Base-by-base conservation (phyloP, 2,329 filamentous ascomycete species). In the Penicillium glabrum region DNA sequence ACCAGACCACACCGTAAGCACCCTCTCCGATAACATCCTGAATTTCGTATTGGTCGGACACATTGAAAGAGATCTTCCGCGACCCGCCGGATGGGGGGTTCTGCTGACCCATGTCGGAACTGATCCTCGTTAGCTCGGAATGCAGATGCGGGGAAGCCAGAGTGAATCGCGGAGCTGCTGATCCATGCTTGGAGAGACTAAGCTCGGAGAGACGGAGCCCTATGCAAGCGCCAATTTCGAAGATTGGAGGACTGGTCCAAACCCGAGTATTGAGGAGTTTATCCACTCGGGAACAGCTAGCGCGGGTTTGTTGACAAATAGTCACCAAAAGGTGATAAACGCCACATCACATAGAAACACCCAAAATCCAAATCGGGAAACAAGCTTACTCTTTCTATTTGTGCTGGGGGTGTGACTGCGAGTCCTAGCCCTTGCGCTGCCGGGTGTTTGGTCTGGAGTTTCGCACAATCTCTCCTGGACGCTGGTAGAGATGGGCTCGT, bases 21-120 rank as follows among this genome's bases (percentile, higher is more conserved):
- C 95, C 95, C 79, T 99, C 95, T 67, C 95, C 95, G 59, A 99
- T 96, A 48, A 99, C 95, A 87, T 99, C 95, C 76, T 98, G 93
- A 66, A 99, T 99, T 73, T 99, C 95, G 75, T 99, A 99, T 77
- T 99, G 95, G 78, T 99, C 95, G 72, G 93, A 97, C 62, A 99
- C 95, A 73, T 99, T 99, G 87, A 99, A 99, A 55, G 93, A 98
- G 76, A 99, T 99, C 85, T 98, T 99, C 75, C 95, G 80, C 60
- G 85, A 87, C 64, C 83, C 83, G 72, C 78, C 80, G 53, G 74
- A 86, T 68, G 77, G 74, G 59, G 76, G 69, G 46, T 68, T 67
- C 65, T 74, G 77, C 61, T 79, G 75, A 59, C 74, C 75, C 77
- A 80, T 79, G 19, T 50, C 61, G 60, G 4, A 48, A 51, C 35